A percentile compares a stretch with the other conserved stretches of the same genome.
phyloP scores from a whole-genome alignment of 306 rosid species.

The Alnus rubra region DNA sequence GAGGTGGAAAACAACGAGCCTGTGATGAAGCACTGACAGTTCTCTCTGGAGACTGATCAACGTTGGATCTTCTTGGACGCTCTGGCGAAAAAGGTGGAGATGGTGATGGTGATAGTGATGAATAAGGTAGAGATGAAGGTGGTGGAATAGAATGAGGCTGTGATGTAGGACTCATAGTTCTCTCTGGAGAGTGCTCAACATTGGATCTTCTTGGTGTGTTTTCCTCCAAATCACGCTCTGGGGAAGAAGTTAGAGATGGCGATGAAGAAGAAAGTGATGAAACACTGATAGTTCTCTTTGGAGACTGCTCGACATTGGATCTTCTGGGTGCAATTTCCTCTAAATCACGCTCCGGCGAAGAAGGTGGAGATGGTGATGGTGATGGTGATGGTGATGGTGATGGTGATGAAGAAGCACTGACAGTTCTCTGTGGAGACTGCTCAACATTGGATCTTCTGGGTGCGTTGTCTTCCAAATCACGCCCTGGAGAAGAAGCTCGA shows the following conservation, averaged over 20 bases:
- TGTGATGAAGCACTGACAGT: conserved; percentile 1
- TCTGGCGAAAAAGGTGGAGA: conserved; percentile 32
- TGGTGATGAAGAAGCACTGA: conserved; percentile 10
- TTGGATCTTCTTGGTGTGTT: conserved; percentile 5
- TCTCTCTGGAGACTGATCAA: conserved; percentile 18
- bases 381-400: background rate
- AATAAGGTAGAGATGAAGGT: conserved; percentile 30
- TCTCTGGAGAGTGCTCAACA: conserved; percentile 17
- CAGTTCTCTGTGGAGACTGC: conserved; percentile 9
- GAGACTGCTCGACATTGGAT: conserved; percentile 15
- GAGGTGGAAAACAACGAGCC: conserved; percentile 19
- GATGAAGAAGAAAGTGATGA: conserved; percentile 21
- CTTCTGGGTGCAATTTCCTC: background rate
- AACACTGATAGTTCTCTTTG: conserved; percentile 8
- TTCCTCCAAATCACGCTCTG: conserved; percentile 22
- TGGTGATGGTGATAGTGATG: conserved; percentile 7
- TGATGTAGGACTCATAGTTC: conserved; percentile 5
- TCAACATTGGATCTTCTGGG: conserved; percentile 5
- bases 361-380: background rate
- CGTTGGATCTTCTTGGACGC: conserved; percentile 17
- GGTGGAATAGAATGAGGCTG: conserved; percentile 16
- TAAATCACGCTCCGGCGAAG: conserved; percentile 8
- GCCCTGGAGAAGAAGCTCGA: conserved; percentile 5
- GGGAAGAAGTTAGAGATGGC: conserved; percentile 22
- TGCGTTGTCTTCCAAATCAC: background rate